These are phyloP conservation scores for Inga oerstediana DNA, from an alignment of 306 rosid genomes.

Conservation along the genomic window DNA sequence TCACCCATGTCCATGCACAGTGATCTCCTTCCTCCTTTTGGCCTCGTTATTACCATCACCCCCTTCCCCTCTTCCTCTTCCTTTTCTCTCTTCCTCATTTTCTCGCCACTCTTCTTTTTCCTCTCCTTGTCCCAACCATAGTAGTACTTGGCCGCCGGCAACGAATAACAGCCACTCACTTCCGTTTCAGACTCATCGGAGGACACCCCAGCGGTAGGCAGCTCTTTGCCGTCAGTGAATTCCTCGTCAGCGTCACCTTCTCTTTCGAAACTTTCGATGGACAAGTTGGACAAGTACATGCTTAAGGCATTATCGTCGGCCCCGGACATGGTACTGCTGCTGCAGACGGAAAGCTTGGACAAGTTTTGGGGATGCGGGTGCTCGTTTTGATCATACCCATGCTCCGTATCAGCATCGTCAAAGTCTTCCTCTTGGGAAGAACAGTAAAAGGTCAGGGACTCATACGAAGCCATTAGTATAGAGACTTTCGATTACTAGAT, in stretches of 20 bases:
- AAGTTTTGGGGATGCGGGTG: slow-evolving; percentile 44
- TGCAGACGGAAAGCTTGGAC: slow-evolving; percentile 65
- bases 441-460: slow-evolving; percentile 45
- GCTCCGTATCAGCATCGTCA: slow-evolving; percentile 37
- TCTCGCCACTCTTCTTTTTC: slow-evolving; percentile 4
- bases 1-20: slow-evolving; percentile 82
- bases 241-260: slow-evolving; percentile 62
- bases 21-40: slow-evolving; percentile 73
- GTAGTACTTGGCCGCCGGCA: slow-evolving; percentile 67
- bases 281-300: slow-evolving; percentile 49
- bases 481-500: background rate
- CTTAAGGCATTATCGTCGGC: slow-evolving; percentile 35
- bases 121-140: slow-evolving; percentile 64
- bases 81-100: slow-evolving; percentile 1
- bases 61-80: slow-evolving; percentile 38
- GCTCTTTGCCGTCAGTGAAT: slow-evolving; percentile 37
- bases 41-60: slow-evolving; percentile 66
- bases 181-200: slow-evolving; percentile 64
- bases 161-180: slow-evolving; percentile 46
- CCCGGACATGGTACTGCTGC: background rate
- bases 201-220: background rate
- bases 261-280: slow-evolving; percentile 59
- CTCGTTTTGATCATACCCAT: slow-evolving; percentile 31
- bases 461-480: slow-evolving; percentile 54
- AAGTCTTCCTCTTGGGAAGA: slow-evolving; percentile 52